These are phyloP conservation scores for Pinus albicaulis DNA, from an alignment of 75 land plant species.

Conservation along the genomic window DNA sequence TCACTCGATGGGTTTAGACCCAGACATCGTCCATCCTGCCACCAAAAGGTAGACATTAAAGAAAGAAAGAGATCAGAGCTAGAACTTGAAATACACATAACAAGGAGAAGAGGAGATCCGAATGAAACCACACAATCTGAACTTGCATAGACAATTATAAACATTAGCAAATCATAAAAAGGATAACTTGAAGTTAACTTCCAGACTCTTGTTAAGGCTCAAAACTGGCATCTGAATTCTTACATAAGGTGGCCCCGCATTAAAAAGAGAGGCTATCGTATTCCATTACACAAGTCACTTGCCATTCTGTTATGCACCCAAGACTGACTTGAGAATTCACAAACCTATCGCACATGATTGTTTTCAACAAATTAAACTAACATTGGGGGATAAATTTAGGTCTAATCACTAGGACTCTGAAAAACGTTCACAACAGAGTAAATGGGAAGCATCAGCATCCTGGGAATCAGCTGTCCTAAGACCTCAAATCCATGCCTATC, in stretches of 20 bases:
- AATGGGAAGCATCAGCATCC: background rate
- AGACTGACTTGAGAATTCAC: background rate
- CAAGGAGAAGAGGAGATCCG: background rate
- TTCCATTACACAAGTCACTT: background rate
- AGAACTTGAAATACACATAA: background rate
- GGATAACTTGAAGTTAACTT: background rate
- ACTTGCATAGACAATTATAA: background rate
- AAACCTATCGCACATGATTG: background rate
- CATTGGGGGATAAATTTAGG: background rate
- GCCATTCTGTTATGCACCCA: background rate
- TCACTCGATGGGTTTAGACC: conserved; percentile 41
- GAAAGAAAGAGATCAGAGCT: background rate
- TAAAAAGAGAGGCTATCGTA: background rate
- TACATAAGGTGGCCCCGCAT: too few relatives aligned
- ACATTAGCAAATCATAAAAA: background rate
- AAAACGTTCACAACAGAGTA: background rate
- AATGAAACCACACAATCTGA: background rate
- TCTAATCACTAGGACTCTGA: background rate
- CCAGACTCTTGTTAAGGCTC: background rate
- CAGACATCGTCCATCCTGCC: conserved; percentile 65
- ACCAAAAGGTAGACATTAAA: too few relatives aligned
- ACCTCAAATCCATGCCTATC: background rate
- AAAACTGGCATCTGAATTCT: background rate
- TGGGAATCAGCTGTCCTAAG: background rate
- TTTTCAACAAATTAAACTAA: background rate